Percentiles rank a stretch among this genome's conserved stretches.
phyloP scores from a whole-genome alignment of 139 green algal genomes.

The Auxenochlorella pyrenoidosa region DNA sequence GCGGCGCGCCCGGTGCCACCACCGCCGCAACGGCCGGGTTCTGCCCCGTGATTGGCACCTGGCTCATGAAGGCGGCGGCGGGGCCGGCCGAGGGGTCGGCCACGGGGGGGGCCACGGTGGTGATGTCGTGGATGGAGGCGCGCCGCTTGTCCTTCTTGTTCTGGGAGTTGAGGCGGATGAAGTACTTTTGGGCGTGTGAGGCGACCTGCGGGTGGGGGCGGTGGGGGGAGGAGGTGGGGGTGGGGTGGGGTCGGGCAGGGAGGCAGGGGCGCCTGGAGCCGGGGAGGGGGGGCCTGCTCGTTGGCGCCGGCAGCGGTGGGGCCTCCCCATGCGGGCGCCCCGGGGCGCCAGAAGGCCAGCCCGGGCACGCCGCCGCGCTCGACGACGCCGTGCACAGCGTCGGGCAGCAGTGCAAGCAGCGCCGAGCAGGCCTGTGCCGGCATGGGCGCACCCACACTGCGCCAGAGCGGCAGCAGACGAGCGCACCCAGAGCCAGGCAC shows the following conservation, averaged over 20 bases:
- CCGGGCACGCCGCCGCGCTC: no score
- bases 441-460: no score
- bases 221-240: background rate
- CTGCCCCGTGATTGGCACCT: constrained; percentile 35
- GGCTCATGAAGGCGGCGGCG: background rate
- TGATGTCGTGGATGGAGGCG: constrained; percentile 94
- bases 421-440: no score
- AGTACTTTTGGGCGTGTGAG: constrained; percentile 95
- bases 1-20: constrained; percentile 6
- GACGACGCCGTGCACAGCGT: no score
- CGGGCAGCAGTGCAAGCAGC: no score
- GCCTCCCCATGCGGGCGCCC: no score
- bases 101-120: constrained; percentile 42
- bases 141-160: constrained; percentile 93
- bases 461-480: no score
- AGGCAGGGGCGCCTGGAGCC: no score
- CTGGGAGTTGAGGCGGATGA: constrained; percentile 90
- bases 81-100: background rate
- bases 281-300: no score
- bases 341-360: no score
- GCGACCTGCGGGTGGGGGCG: constrained; percentile 73
- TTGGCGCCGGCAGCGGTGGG: no score
- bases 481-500: no score
- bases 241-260: background rate
- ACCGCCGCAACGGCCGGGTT: constrained; percentile 30